Evolutionary conservation across 2,329 filamentous ascomycete species (phyloP).

Genomic region (Xylogone sp.): DNA sequence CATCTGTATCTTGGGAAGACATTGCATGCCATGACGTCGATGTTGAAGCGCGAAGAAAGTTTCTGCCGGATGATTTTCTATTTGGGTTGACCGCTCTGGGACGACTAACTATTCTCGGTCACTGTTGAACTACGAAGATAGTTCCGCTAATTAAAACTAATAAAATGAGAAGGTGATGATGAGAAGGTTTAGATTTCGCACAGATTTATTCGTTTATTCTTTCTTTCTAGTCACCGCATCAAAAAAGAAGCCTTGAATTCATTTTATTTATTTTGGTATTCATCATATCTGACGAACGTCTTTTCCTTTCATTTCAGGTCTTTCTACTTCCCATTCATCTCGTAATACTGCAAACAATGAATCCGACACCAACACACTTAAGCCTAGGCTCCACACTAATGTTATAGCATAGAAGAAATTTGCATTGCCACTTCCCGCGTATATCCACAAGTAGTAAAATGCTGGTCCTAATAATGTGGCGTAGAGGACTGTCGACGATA

Average conservation of each 20-base stretch:
- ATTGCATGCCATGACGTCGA: neutral
- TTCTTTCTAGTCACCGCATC: too few relatives aligned
- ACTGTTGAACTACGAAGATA: neutral
- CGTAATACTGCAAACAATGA: conserved; percentile 82
- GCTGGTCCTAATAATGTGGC: conserved; percentile 85
- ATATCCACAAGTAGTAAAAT: conserved; percentile 98
- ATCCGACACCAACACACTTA: conserved; percentile 84
- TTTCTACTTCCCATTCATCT: conserved; percentile 90
- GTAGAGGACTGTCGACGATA: conserved; percentile 79
- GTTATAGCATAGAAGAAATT: conserved; percentile 99
- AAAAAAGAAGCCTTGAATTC: too few relatives aligned
- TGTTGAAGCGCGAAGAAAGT: neutral
- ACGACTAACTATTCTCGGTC: neutral
- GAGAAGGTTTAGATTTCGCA: neutral
- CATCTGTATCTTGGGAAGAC: conserved; percentile 40
- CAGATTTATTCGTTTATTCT: too few relatives aligned
- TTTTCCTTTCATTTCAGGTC: conserved; percentile 86
- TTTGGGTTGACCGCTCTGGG: neutral
- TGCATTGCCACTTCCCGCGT: conserved; percentile 93
- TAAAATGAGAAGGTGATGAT: too few relatives aligned
- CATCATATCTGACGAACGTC: conserved; percentile 52
- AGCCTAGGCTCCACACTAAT: conserved; percentile 91
- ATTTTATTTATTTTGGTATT: too few relatives aligned
- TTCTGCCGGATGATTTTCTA: neutral
- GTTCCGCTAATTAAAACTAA: neutral